Percentiles rank a stretch among this genome's conserved stretches.
These are phyloP conservation scores for Eragrostis tef DNA, from an alignment of 202 grass and related monocot species.

Conservation along the genomic window DNA sequence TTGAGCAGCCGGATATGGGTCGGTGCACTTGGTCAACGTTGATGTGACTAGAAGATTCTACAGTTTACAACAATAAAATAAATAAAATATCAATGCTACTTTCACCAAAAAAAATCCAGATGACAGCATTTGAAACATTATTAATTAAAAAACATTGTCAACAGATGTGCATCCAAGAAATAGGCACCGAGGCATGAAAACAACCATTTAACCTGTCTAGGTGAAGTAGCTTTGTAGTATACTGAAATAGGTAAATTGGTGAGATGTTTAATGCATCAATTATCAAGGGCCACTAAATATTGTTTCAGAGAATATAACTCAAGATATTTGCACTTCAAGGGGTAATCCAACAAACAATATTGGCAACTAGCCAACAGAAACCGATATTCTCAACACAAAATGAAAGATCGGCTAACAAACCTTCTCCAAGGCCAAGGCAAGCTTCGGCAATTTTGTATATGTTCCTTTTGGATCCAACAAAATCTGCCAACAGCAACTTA, in stretches of 20 bases:
- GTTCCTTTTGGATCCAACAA: conserved; percentile 90
- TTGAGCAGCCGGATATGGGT: conserved; percentile 64
- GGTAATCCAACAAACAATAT: not conserved
- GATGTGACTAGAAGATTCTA: conserved; percentile 94
- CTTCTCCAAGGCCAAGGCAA: conserved; percentile 92
- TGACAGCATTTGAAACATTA: not conserved
- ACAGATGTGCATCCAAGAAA: not conserved
- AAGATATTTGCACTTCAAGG: conserved; percentile 14
- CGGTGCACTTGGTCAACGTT: conserved; percentile 71
- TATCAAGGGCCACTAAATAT: not conserved
- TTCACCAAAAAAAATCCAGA: not conserved
- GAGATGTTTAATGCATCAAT: not conserved
- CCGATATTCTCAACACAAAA: not conserved
- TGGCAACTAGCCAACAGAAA: not conserved
- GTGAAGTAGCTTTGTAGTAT: not conserved
- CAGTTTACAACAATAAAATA: conserved; percentile 42
- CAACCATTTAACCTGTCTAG: not conserved
- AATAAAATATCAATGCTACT: conserved; percentile 12
- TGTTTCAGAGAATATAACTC: not conserved
- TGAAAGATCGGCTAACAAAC: conserved; percentile 56
- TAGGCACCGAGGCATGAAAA: conserved; percentile 8
- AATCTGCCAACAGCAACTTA: conserved; percentile 64
- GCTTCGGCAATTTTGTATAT: conserved; percentile 74
- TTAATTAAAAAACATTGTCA: not conserved
- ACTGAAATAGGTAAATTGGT: not conserved